A percentile compares a stretch with the other conserved stretches of the same genome.
phyloP scores from a whole-genome alignment of 805 yeast species.

The Jamesozyma spencerorum region DNA sequence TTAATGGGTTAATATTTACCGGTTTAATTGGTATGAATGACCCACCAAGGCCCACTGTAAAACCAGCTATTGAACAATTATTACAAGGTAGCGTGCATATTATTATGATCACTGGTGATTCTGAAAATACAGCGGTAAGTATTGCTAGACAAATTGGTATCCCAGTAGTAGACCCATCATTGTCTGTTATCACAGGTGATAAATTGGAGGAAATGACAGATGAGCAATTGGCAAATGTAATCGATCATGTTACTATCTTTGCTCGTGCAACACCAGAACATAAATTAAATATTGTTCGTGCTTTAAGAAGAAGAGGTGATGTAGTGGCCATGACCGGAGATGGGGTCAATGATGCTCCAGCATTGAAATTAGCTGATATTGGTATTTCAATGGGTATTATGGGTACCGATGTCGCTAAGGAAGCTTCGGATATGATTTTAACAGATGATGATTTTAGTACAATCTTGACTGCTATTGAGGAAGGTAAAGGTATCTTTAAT shows the following conservation, averaged over 20 bases:
- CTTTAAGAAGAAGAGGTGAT: conserved; percentile 83
- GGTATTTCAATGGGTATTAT: conserved; percentile 89
- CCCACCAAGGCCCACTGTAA: conserved; percentile 89
- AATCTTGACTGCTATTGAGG: conserved; percentile 85
- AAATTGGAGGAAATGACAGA: conserved; percentile 66
- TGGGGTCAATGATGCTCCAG: conserved; percentile 98
- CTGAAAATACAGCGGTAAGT: conserved; percentile 75
- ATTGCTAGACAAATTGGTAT: conserved; percentile 87
- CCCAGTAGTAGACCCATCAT: conserved; percentile 54
- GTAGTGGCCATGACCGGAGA: conserved; percentile 98
- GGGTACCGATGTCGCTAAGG: conserved; percentile 98
- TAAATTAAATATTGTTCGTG: conserved; percentile 80
- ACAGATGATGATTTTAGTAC: conserved; percentile 96
- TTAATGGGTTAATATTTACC: conserved; percentile 58
- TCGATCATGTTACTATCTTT: conserved; percentile 76
- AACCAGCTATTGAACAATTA: conserved; percentile 60
- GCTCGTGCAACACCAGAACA: conserved; percentile 95
- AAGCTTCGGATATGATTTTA: conserved; percentile 94
- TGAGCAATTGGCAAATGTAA: conserved; percentile 61
- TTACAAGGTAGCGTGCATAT: conserved; percentile 92
- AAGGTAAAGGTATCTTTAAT: conserved; percentile 94
- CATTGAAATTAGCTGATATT: conserved; percentile 87
- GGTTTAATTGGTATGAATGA: conserved; percentile 95
- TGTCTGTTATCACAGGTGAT: conserved; percentile 76
- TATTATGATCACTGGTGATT: conserved; percentile 96